A percentile compares a stretch with the other conserved stretches of the same genome.
Conservation (phyloP, 2,329 filamentous ascomycete species). For the Fusarium heterosporum region DNA sequence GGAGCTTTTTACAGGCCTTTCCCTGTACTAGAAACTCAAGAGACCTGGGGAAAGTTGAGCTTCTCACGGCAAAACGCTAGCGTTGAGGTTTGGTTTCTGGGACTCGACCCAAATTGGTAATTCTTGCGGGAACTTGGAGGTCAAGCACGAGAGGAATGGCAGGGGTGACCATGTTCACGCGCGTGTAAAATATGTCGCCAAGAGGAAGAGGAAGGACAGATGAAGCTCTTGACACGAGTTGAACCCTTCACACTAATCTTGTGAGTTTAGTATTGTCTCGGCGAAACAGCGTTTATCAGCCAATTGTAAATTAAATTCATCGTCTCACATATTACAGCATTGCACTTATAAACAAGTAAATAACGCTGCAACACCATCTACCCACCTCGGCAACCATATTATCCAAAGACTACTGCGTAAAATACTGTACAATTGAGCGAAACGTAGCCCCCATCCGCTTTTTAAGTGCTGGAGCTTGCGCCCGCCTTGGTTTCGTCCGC, state of each 20-base stretch:
- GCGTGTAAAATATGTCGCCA: not conserved
- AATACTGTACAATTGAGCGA: slow-evolving; percentile 36
- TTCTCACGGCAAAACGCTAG: slow-evolving; percentile 7
- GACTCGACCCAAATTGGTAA: slow-evolving; percentile 33
- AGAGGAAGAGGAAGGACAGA: slow-evolving; percentile 3
- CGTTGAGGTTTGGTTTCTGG: not conserved
- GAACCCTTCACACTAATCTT: not conserved
- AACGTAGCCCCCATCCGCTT: slow-evolving; percentile 2
- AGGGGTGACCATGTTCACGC: slow-evolving; percentile 30
- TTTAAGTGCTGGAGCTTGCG: slow-evolving; percentile 36
- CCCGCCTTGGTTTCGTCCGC: slow-evolving; percentile 45
- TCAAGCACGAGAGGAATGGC: slow-evolving; percentile 10
- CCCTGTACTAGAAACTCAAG: not conserved
- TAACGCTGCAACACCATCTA: slow-evolving; percentile 32
- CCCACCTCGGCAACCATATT: slow-evolving; percentile 25
- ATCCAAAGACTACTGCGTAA: slow-evolving; percentile 35
- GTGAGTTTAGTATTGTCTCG: not conserved
- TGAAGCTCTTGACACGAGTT: not conserved
- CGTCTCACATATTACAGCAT: not conserved
- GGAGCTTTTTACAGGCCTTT: not conserved
- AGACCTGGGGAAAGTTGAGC: not conserved
- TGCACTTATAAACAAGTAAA: slow-evolving; percentile 16
- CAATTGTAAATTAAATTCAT: not conserved
- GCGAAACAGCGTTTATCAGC: not conserved
- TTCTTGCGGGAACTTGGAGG: slow-evolving; percentile 35